phyloP scores from a whole-genome alignment of 1,284 basidiomycete genomes.

The Golubevia pallescens region DNA sequence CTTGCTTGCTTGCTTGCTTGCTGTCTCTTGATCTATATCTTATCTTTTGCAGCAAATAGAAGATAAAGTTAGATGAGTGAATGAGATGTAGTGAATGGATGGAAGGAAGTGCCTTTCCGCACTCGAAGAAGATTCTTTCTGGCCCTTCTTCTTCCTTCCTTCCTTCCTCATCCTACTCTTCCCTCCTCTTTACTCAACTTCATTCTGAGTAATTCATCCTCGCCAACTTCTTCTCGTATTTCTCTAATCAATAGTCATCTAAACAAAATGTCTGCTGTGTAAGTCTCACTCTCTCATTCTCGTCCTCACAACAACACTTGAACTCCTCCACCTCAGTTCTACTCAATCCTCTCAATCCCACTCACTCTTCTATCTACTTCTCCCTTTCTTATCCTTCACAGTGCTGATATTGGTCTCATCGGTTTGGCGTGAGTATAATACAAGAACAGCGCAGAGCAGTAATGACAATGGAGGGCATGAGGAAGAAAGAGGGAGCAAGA shows the following conservation, averaged over 20 bases:
- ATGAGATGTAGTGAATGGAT: no score
- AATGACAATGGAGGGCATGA: neutral
- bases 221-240: neutral
- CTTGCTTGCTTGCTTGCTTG: slow-evolving; percentile 8
- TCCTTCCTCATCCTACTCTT: neutral
- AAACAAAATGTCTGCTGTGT: slow-evolving; percentile 13
- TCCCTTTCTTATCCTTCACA: slow-evolving; percentile 4
- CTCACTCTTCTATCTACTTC: neutral
- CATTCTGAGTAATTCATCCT: neutral
- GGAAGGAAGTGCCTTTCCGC: no score
- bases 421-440: slow-evolving; percentile 64
- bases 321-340: neutral
- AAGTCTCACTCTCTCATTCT: neutral
- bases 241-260: slow-evolving; percentile 7
- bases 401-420: slow-evolving; percentile 63
- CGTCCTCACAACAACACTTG: neutral
- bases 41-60: slow-evolving; percentile 40
- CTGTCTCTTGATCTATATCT: slow-evolving; percentile 30
- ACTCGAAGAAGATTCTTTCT: neutral
- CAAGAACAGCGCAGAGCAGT: neutral
- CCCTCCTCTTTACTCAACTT: slow-evolving; percentile 1
- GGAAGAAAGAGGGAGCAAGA: neutral
- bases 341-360: neutral
- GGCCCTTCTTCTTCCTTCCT: slow-evolving; percentile 2
- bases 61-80: neutral